Evolutionary conservation across 2,329 filamentous ascomycete genomes (phyloP), one percentile per base, ranked within the genome.

Genomic region (Lasiodiplodia sp.): DNA sequence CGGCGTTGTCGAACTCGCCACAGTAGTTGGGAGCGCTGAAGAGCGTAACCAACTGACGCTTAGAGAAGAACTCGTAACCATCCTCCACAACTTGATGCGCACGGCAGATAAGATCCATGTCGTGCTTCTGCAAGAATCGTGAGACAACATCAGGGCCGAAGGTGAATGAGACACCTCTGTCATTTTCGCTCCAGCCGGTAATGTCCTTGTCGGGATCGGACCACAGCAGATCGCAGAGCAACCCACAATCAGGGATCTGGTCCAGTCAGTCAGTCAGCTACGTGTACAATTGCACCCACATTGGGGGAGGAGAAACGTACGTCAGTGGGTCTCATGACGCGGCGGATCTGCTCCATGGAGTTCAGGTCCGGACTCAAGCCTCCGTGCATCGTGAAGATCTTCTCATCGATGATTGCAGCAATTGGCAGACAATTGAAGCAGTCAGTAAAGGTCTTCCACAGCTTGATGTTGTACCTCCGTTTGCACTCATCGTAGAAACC

Each of bases 401-500:
- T 99, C 87, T 97, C 96, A 78, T 97, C 95, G 76, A 99, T 97
- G 83, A 99, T 99, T 74, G 96, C 95, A 69, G 95, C 96, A 81
- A 99, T 98, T 58, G 95, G 95, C 78, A 98, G 84, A 84, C 94
- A 97, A 87, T 99, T 99, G 89, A 99, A 99, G 87, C 94, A 97
- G 82, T 99, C 95, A 72, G 94, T 97, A 81, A 99, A 98, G 1
- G 95, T 98, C 88, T 99, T 99, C 95, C 95, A 98, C 71, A 98
- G 88, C 88, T 98, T 98, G 86, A 98, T 97, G 84, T 98, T 99
- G 86, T 97, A 98, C 75, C 95, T 89, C 79, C 96, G 91, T 87
- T 99, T 99, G 90, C 95, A 99, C 84, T 99, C 95, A 79, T 99
- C 96, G 86, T 99, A 99, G 86, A 99, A 99, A 70, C 96, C 96